Evolutionary conservation across 2,329 filamentous ascomycete species (phyloP), one percentile per base, ranked within the genome.

Genomic region (Aspergillus sp.): DNA sequence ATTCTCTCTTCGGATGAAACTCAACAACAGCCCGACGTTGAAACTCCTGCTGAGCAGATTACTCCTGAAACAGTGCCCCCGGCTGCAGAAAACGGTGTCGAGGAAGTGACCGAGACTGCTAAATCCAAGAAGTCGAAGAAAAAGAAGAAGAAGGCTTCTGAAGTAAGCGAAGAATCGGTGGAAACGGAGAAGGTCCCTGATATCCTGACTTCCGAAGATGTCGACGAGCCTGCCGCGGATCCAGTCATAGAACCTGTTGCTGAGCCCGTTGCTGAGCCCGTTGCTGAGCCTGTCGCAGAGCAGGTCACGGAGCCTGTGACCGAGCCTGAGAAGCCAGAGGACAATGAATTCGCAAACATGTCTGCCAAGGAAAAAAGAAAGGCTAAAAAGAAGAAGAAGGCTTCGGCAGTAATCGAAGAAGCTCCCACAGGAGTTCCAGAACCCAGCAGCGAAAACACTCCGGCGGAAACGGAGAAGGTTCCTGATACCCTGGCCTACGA

Each of bases 361-460:
- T 69, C 74, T 7, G 63, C 72, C 42, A 73, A 78, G 53, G 68
- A 69, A 57, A 80, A 77, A 61, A 77, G 80, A 66, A 83, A 81
- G 63, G 78, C 72, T 11, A 82, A 82, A 64, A 82, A 82, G 65
- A 69, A 74, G 68, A 69, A 67, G 62, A 63, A 65, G 46, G 61
- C 51, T 2, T 47, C 64, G 29, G 63, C 65, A 50, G 57, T 64
- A 61, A 61, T 52, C 26, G 66, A 69, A 59, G 58, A 69, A 49
- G 65, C 66, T 52, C 14, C 39, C 47, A n/a, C 53, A 11, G 26
- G 20, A 29, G 24, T 22, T 22, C 14, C 56, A 24, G 58, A 53
- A 12, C 4, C 39, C 3, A n/a, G 9, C 9, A 24, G 16, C 11
- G 55, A 55, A 4, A 31, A 52, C 14, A 29, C 55, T n/a, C 42